These are phyloP conservation scores for Oldenlandia corymbosa DNA, from an alignment of 257 asterid species.

Conservation along the genomic window DNA sequence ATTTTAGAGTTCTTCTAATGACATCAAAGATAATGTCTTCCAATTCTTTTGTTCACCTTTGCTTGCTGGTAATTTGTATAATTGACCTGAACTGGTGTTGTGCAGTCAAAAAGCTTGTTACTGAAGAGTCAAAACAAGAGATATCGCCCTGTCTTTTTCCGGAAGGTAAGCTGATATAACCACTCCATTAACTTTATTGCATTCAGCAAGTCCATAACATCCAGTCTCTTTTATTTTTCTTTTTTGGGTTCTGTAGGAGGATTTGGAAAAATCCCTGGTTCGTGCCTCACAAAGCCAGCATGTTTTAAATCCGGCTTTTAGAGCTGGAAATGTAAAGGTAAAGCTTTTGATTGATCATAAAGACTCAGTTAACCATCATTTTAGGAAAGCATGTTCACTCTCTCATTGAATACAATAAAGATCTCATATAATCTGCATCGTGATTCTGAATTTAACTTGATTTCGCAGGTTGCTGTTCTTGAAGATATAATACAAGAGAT, in stretches of 20 bases:
- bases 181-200: background rate
- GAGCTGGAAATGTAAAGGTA: conserved; percentile 73
- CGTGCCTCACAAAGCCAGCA: conserved; percentile 68
- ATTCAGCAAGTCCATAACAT: conserved; percentile 3
- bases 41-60: too few species aligned
- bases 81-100: conserved; percentile 1
- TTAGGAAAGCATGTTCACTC: background rate
- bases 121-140: conserved; percentile 67
- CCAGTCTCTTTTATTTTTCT: too few species aligned
- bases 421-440: background rate
- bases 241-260: conserved; percentile 53
- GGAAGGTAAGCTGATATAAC: conserved; percentile 58
- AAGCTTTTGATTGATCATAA: background rate
- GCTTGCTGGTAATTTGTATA: too few species aligned
- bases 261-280: conserved; percentile 59
- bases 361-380: too few species aligned
- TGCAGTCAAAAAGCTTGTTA: conserved; percentile 78
- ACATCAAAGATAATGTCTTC: too few species aligned
- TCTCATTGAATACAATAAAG: background rate
- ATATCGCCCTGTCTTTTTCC: conserved; percentile 83
- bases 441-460: conserved; percentile 7
- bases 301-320: conserved; percentile 56
- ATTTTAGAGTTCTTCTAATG: background rate
- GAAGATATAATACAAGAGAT: conserved; percentile 80
- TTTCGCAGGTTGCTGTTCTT: conserved; percentile 66